Evolutionary conservation across 148 eudicot species (phyloP), one percentile per base, ranked within the genome.

Genomic region (Chenopodium suecicum): DNA sequence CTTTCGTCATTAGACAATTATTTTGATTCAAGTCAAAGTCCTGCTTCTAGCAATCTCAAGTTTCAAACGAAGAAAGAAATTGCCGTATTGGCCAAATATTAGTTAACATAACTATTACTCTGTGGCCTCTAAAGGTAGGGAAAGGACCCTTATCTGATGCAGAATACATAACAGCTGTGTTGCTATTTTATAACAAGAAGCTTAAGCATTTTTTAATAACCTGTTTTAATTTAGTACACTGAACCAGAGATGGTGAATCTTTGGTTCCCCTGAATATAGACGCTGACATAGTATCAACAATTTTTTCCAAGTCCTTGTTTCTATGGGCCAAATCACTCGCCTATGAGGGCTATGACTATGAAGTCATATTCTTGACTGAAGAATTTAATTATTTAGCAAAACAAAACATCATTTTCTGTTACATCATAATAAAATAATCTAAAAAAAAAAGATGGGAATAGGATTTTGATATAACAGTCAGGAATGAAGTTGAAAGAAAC

Each of bases 31-130:
- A 69, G n/a, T 29, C 70, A 9, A 66, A 69, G 47, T 69, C 46
- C n/a, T 68, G 71, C 71, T 69, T 20, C 63, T 32, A 69, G 72
- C 50, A 70, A 37, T 41, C 48, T 70, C 74, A 70, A 70, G 20
- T 41, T 23, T 70, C 50, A 70, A 34, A 37, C 41, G 50, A 41
- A 70, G 25, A 70, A 70, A 37, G 11, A 70, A 70, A 11, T 19
- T n/a, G 44, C 48, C 23, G 41, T 41, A 16, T 19, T 70, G 74
- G 31, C 74, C 23, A 19, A 70, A 29, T 9, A 70, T 41, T 11
- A 68, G 34, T 22, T 31, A 32, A 68, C 41, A 16, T 68, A n/a
- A 68, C 0, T n/a, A 68, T 68, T 13, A 62, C 65, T 62, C 25
- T 22, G 11, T 8, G 13, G 23, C 25, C 66, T 22, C 66, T 62